Evolutionary conservation across 371 early-diverging fungal species (phyloP), one percentile per base, ranked within the genome.

Genomic region (Sporodiniella umbellata): DNA sequence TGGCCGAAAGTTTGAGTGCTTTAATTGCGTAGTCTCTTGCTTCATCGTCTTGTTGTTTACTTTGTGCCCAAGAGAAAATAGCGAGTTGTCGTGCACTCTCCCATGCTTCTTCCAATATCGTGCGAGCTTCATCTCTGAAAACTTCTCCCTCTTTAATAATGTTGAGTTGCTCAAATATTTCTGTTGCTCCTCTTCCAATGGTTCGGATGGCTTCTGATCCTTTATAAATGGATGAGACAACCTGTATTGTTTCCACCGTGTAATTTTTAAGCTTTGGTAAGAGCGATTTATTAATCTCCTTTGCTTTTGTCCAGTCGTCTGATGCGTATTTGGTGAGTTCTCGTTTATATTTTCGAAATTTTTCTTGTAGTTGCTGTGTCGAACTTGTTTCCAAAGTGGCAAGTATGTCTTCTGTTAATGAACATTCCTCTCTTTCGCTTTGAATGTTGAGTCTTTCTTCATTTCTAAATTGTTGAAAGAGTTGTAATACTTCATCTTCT

Each of bases 1-100:
- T 39, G 2, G 37, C 5, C 15, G 49, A 40, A 26, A 49, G 40
- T 23, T 24, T 22, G 25, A 49, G 49, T 3, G 49, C 37, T 26
- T 38, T 22, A 2, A 39, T n/a, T 8, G 39, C 49, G 14, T 23
- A 0, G 4, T 25, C 25, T 38, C 28, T 49, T 3, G 49, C 39
- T 17, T 38, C 28, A 24, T 38, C 25, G 2, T 49, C 49, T 30
- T 30, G 30, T 30, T 30, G 30, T 30, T 30, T 30, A 11, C 7
- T 11, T 30, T 30, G 30, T 5, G 5, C 5, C 30, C 30, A 30
- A 11, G 30, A 5, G 11, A 30, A 30, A 7, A 30, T 30, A 5
- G 30, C 30, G 11, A 30, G 30, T 5, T 11, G 30, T 30, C 11
- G 5, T 30, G 30, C 30, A 11, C 11, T 30, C 11, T 30, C 30